Evolutionary conservation across 2,329 filamentous ascomycete species (phyloP).

Genomic region (Monilinia fructicola): DNA sequence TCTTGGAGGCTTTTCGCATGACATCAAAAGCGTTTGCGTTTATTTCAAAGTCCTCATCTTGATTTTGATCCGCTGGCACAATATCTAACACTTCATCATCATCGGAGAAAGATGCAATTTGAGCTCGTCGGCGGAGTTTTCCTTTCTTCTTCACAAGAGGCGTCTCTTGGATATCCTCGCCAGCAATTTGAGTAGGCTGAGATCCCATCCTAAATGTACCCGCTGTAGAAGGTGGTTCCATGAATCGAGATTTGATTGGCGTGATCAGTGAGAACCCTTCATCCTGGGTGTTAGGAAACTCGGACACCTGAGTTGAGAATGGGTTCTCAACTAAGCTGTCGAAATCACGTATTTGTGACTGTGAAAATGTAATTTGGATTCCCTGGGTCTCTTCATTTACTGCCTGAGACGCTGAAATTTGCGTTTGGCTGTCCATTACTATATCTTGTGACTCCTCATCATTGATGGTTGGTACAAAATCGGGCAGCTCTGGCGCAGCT

Average conservation of each 20-base stretch:
- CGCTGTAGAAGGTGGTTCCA: conserved; percentile 63
- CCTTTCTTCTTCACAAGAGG: conserved; percentile 64
- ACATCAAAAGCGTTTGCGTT: conserved; percentile 46
- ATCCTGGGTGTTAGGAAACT: conserved; percentile 79
- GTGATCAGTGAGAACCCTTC: conserved; percentile 71
- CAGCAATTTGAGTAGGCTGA: conserved; percentile 25
- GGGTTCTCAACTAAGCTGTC: conserved; percentile 53
- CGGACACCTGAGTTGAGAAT: conserved; percentile 60
- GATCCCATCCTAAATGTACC: conserved; percentile 62
- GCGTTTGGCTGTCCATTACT: conserved; percentile 51
- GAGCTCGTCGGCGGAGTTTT: conserved; percentile 51
- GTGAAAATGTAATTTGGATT: conserved; percentile 57
- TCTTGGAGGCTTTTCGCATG: conserved; percentile 66
- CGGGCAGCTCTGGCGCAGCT: conserved; percentile 49
- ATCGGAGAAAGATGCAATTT: conserved; percentile 46
- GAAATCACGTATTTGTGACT: conserved; percentile 60
- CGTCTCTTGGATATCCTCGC: conserved; percentile 56
- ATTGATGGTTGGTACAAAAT: conserved; percentile 48
- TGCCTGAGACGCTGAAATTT: conserved; percentile 45
- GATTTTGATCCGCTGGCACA: conserved; percentile 27
- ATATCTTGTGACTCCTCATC: conserved; percentile 47
- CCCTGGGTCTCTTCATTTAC: conserved; percentile 40
- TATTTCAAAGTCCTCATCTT: conserved; percentile 43
- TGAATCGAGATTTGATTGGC: conserved; percentile 67
- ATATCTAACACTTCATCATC: conserved; percentile 34